Base-by-base conservation (phyloP, 2,329 filamentous ascomycete species). In the Lizonia empirigonia region DNA sequence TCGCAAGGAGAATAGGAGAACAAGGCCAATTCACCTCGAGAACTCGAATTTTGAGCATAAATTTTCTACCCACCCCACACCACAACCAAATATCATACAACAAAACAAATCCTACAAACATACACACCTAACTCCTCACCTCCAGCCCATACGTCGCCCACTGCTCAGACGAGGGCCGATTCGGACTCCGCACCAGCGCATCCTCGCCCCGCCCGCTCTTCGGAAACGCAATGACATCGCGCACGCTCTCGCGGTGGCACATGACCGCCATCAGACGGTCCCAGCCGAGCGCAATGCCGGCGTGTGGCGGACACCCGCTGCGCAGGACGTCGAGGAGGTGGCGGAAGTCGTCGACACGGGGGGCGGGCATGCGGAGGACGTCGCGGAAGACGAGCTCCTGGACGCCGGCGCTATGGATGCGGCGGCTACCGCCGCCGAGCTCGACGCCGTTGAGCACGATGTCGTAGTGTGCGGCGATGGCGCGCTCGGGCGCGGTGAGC, bases 161-260 rank as follows among this genome's bases (percentile, higher is more conserved):
- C 52, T 83, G 80, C 54, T 83, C 82, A 50, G 83, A 75, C 0
- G 82, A 89, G 58, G 96, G 79, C 56, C 71, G 72, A 41, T 86
- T 86, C 0, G 94, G 94, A 56, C 89, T 90, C 62, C 84, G 85
- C 2, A 96, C 90, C 73, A 96, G 83, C 49, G 85, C 74, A 75
- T 99, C 94, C 68, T 96, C 89, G 0, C 94, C 92, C 70, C 86
- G 91, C 55, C 91, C 91, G 55, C 85, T 92, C 79, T 99, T 99
- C 0, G 94, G 95, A 68, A 99, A 99, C 0, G 92, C 92, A 73
- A 99, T 97, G 1, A 99, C 93, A 76, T 99, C 93, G 53, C 90
- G 80, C 3, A 99, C 88, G 1, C 88, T 91, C 9, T 88, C 81
- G 24, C 83, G 87, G 1, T 87, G 88, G 18, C 88, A 83, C 79